These are phyloP conservation scores for Mycena galericulata DNA, from an alignment of 768 basidiomycete genomes.

Conservation along the genomic window DNA sequence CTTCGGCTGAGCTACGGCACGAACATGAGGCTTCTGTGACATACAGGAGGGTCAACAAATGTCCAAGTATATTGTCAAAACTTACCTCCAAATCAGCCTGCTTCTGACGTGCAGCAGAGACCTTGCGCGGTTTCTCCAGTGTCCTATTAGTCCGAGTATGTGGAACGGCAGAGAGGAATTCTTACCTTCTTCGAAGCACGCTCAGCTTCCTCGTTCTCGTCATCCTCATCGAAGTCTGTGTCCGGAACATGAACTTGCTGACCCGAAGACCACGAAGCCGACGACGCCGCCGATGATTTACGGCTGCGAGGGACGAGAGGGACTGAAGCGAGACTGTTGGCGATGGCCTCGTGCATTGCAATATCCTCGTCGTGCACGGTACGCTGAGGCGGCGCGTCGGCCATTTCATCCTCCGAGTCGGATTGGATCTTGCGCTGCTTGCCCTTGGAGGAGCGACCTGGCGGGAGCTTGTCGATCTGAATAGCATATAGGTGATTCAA, in stretches of 20 bases:
- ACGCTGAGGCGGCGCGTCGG: not conserved
- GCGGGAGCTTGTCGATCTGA: too few species aligned
- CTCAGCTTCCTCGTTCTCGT: too few species aligned
- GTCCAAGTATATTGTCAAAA: not conserved
- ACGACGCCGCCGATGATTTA: not conserved
- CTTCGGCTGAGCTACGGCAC: too few species aligned
- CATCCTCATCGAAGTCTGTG: too few species aligned
- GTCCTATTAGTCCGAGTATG: not conserved
- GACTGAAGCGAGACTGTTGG: not conserved
- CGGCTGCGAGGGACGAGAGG: not conserved
- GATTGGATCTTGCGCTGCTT: too few species aligned
- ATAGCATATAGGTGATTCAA: too few species aligned
- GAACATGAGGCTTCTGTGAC: too few species aligned
- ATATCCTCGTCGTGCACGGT: not conserved
- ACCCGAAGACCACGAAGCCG: not conserved
- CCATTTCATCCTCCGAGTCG: not conserved
- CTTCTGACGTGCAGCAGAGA: not conserved
- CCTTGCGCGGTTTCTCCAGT: not conserved
- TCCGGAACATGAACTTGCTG: too few species aligned
- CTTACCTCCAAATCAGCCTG: conserved; percentile 1
- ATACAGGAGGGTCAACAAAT: too few species aligned
- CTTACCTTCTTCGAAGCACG: not conserved
- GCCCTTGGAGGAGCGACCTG: too few species aligned
- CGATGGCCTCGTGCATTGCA: not conserved
- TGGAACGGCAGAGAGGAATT: not conserved